Conservation (phyloP, 129 eudicot genomes). For the Flaveria bidentis region DNA sequence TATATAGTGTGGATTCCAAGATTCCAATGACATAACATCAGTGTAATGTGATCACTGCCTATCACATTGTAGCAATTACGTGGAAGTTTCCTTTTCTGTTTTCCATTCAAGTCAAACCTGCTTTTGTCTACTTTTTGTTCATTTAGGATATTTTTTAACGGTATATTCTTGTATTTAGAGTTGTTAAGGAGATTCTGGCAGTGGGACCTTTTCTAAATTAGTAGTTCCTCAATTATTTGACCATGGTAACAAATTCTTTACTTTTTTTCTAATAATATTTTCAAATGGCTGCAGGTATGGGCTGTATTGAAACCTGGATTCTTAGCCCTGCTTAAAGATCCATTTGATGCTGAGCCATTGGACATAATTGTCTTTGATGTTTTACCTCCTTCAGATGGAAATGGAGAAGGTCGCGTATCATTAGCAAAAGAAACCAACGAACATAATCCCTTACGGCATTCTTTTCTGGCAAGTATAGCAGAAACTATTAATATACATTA, state of each 20-base stretch:
- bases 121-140: neutral
- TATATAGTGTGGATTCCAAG: neutral
- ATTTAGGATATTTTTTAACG: neutral
- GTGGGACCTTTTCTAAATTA: neutral
- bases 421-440: conserved; percentile 86
- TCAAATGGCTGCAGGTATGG: conserved; percentile 73
- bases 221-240: neutral
- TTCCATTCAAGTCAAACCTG: neutral
- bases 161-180: neutral
- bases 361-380: conserved; percentile 97
- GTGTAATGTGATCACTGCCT: conserved; percentile 10
- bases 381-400: conserved; percentile 84
- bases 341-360: conserved; percentile 82
- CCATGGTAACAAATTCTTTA: conserved; percentile 6
- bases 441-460: conserved; percentile 88
- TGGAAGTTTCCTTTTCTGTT: conserved; percentile 10
- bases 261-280: neutral
- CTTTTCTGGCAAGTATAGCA: conserved; percentile 65
- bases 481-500: neutral
- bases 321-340: conserved; percentile 84
- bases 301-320: conserved; percentile 98
- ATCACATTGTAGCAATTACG: neutral
- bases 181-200: conserved; percentile 10
- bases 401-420: conserved; percentile 77
- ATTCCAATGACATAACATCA: neutral